Percentiles rank a stretch among this genome's conserved stretches.
Conservation (phyloP, 441 rosid genomes). For the Corymbia calophylla region DNA sequence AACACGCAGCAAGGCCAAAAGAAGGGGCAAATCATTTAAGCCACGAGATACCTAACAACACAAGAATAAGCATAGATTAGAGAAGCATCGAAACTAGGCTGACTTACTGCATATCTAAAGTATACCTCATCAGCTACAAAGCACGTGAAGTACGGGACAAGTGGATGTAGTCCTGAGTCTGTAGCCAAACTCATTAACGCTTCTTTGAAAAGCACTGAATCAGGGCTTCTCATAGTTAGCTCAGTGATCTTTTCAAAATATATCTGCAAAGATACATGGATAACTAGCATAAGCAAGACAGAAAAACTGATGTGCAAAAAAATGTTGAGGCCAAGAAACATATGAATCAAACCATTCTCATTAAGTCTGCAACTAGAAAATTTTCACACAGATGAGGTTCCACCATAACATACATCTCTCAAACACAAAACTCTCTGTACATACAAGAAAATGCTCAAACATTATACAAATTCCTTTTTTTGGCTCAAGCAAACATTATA, state of each 20-base stretch:
- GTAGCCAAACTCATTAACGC: conserved; percentile 90
- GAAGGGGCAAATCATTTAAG: conserved; percentile 63
- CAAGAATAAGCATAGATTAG: conserved; percentile 7
- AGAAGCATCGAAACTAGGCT: not conserved
- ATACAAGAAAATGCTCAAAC: not conserved
- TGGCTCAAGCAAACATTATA: not conserved
- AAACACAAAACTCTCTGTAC: not conserved
- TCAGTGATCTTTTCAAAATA: conserved; percentile 93
- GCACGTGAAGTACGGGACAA: conserved; percentile 90
- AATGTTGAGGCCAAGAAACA: not conserved
- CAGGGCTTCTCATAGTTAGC: conserved; percentile 66
- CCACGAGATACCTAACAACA: conserved; percentile 80
- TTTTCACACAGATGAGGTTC: not conserved
- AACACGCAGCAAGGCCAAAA: conserved; percentile 86
- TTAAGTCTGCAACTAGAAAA: not conserved
- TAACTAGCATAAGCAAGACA: not conserved
- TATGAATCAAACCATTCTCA: not conserved
- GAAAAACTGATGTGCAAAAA: not conserved
- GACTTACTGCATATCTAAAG: not conserved
- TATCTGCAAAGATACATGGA: conserved; percentile 44
- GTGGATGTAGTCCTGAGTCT: conserved; percentile 93
- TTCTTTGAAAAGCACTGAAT: conserved; percentile 67
- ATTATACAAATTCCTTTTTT: not conserved
- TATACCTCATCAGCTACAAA: conserved; percentile 91
- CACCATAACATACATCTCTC: not conserved